Conservation (phyloP, 2,329 filamentous ascomycete species). For the Talaromyces islandicus region DNA sequence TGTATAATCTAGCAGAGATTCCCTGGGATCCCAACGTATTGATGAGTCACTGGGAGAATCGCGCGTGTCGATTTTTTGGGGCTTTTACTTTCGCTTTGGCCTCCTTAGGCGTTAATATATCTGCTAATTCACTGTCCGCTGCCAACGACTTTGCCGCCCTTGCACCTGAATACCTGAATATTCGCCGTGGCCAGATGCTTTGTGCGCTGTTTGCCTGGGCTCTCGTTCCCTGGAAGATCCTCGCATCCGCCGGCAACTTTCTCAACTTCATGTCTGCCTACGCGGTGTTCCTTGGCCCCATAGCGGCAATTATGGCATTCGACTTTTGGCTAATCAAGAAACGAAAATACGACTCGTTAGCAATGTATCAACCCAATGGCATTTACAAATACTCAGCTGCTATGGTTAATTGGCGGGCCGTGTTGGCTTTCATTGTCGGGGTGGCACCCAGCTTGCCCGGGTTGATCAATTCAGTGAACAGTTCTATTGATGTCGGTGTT, state of each 20-base stretch:
- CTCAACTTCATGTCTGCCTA: slow-evolving; percentile 63
- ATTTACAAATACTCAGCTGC: slow-evolving; percentile 47
- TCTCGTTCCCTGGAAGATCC: slow-evolving; percentile 61
- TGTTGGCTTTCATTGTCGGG: slow-evolving; percentile 52
- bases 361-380: slow-evolving; percentile 44
- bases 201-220: slow-evolving; percentile 53
- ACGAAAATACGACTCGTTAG: slow-evolving; percentile 46
- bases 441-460: slow-evolving; percentile 54
- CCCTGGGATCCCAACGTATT: slow-evolving; percentile 42
- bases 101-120: slow-evolving; percentile 45
- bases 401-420: slow-evolving; percentile 56
- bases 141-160: slow-evolving; percentile 54
- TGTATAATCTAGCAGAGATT: slow-evolving; percentile 27
- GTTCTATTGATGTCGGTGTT: slow-evolving; percentile 29
- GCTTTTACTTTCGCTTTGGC: slow-evolving; percentile 51
- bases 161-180: slow-evolving; percentile 50
- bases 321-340: slow-evolving; percentile 56
- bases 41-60: slow-evolving; percentile 33
- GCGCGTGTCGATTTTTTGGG: slow-evolving; percentile 44
- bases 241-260: slow-evolving; percentile 53
- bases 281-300: slow-evolving; percentile 59
- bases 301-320: slow-evolving; percentile 54
- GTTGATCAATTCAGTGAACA: slow-evolving; percentile 41
- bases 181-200: slow-evolving; percentile 51
- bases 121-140: slow-evolving; percentile 47